Evolutionary conservation across 2,329 filamentous ascomycete species (phyloP).

Genomic region (Microcyclospora pomicola): DNA sequence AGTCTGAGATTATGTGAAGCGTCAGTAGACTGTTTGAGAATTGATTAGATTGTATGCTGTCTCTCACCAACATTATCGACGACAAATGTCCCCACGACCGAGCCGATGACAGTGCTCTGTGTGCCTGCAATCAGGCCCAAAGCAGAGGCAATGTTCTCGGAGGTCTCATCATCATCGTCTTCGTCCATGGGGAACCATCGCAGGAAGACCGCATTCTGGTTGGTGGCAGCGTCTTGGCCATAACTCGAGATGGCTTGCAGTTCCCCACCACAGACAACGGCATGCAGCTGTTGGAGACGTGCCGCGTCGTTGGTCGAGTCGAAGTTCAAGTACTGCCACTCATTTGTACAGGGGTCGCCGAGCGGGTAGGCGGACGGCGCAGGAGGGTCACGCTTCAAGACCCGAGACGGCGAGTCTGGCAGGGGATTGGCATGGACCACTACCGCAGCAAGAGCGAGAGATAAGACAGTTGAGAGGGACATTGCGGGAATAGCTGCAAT

Average conservation of each 20-base stretch:
- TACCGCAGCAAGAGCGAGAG: slow-evolving; percentile 1
- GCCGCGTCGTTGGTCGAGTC: slow-evolving; percentile 4
- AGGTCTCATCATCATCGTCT: slow-evolving; percentile 3
- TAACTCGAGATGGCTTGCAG: slow-evolving; percentile 4
- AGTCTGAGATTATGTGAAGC: too few species aligned
- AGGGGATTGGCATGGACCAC: too few species aligned
- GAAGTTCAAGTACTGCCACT: slow-evolving; percentile 14
- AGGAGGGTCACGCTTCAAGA: slow-evolving; percentile 4
- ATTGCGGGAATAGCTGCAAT: background rate
- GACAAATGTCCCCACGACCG: slow-evolving; percentile 6
- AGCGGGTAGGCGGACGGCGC: slow-evolving; percentile 9
- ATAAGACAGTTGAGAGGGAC: slow-evolving; percentile 1
- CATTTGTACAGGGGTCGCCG: slow-evolving; percentile 7
- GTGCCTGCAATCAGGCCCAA: background rate
- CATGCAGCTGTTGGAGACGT: slow-evolving; percentile 7
- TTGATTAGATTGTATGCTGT: background rate
- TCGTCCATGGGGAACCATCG: slow-evolving; percentile 8
- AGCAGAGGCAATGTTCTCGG: slow-evolving; percentile 1
- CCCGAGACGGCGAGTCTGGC: background rate
- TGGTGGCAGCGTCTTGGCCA: slow-evolving; percentile 2
- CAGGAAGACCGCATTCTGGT: slow-evolving; percentile 7
- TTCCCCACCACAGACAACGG: slow-evolving; percentile 9
- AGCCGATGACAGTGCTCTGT: slow-evolving; percentile 1
- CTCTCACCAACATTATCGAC: slow-evolving; percentile 8
- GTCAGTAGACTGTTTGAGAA: too few species aligned